A percentile compares a stretch with the other conserved stretches of the same genome.
phyloP scores from a whole-genome alignment of 2,329 filamentous ascomycete genomes.

The Pyrenophora seminiperda region DNA sequence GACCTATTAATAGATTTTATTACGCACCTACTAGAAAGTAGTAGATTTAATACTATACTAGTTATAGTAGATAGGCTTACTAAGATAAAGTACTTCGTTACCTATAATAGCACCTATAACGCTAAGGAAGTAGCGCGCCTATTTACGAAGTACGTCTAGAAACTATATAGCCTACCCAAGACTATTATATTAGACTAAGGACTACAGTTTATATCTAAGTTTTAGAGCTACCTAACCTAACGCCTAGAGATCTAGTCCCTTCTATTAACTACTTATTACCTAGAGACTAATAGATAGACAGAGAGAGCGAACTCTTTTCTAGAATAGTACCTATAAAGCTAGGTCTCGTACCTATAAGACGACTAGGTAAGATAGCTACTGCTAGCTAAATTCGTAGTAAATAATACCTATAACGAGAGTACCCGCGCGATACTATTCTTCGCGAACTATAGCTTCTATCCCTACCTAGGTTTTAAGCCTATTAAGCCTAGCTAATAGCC shows the following conservation, averaged over 20 bases:
- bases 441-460: neutral
- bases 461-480: neutral
- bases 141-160: neutral
- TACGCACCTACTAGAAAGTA: neutral
- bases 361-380: neutral
- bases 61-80: neutral
- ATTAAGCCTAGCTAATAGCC: neutral
- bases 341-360: neutral
- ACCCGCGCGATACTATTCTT: neutral
- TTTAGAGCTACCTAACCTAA: neutral
- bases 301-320: neutral
- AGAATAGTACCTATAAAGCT: neutral
- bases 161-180: neutral
- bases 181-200: neutral
- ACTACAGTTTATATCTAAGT: neutral
- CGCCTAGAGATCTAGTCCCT: neutral
- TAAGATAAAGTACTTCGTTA: neutral
- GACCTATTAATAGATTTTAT: slow-evolving; percentile 1
- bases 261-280: neutral
- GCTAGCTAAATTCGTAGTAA: neutral
- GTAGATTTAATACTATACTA: neutral
- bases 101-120: neutral
- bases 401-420: neutral
- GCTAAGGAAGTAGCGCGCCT: neutral
- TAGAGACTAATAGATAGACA: neutral